A percentile compares a stretch with the other conserved stretches of the same genome.
phyloP scores from a whole-genome alignment of 805 yeast species.

The Candida pseudoglaebosa region DNA sequence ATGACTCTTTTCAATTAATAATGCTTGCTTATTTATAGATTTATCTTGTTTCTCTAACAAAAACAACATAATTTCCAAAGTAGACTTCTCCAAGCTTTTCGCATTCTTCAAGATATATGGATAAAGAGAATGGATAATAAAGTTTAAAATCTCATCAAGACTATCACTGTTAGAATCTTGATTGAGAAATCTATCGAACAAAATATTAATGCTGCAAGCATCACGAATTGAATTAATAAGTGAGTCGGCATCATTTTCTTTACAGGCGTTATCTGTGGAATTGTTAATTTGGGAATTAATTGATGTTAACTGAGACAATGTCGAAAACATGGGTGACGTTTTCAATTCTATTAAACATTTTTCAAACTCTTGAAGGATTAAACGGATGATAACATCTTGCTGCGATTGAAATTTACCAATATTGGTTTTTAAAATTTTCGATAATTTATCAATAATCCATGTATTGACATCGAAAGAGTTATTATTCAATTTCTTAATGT shows the following conservation, averaged over 20 bases:
- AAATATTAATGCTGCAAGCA: neutral
- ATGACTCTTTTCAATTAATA: neutral
- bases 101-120: neutral
- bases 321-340: neutral
- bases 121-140: neutral
- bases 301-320: neutral
- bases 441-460: neutral
- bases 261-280: too few relatives aligned
- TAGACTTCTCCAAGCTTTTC: neutral
- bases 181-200: neutral
- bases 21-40: neutral
- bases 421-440: neutral
- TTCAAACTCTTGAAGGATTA: neutral
- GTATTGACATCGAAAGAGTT: neutral
- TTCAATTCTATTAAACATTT: neutral
- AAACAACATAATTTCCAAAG: neutral
- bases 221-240: neutral
- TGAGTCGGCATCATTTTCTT: neutral
- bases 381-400: neutral
- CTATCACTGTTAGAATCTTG: neutral
- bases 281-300: neutral
- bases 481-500: constrained; percentile 1
- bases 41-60: neutral
- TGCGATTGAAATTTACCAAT: neutral
- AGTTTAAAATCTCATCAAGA: neutral